These are phyloP conservation scores for Brachypodium distachyon DNA, from an alignment of 202 grass and related monocot species.

Conservation along the genomic window DNA sequence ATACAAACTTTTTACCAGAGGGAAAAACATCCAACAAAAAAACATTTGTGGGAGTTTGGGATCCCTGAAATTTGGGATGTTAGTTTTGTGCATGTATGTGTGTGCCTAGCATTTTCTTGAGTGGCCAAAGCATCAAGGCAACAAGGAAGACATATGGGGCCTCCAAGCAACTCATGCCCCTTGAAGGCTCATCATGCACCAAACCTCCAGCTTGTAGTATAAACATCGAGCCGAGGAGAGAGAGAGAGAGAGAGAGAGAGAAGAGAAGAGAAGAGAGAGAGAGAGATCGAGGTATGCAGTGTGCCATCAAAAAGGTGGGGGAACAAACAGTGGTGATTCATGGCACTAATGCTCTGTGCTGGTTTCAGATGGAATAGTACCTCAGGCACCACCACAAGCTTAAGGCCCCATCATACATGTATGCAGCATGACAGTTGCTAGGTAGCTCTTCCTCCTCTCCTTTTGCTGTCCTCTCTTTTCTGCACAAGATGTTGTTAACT, in stretches of 20 bases:
- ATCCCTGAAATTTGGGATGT: constrained; percentile 20
- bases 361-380: constrained; percentile 48
- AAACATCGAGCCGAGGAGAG: background rate
- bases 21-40: constrained; percentile 3
- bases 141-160: constrained; percentile 48
- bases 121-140: constrained; percentile 21
- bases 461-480: constrained; percentile 26
- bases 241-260: constrained; percentile 20
- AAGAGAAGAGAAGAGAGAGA: constrained; percentile 20
- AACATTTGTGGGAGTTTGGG: constrained; percentile 14
- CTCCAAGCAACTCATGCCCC: constrained; percentile 53
- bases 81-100: constrained; percentile 15
- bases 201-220: constrained; percentile 46
- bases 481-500: constrained; percentile 38
- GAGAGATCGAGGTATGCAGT: background rate
- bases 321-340: constrained; percentile 25
- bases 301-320: background rate
- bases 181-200: constrained; percentile 54
- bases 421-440: constrained; percentile 22
- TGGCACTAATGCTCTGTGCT: constrained; percentile 38
- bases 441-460: constrained; percentile 18
- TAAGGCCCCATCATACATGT: constrained; percentile 23
- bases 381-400: constrained; percentile 24
- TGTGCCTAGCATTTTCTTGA: constrained; percentile 9
- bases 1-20: background rate